These are phyloP conservation scores for Suillus cothurnatus DNA, from an alignment of 768 basidiomycete genomes.

Conservation along the genomic window DNA sequence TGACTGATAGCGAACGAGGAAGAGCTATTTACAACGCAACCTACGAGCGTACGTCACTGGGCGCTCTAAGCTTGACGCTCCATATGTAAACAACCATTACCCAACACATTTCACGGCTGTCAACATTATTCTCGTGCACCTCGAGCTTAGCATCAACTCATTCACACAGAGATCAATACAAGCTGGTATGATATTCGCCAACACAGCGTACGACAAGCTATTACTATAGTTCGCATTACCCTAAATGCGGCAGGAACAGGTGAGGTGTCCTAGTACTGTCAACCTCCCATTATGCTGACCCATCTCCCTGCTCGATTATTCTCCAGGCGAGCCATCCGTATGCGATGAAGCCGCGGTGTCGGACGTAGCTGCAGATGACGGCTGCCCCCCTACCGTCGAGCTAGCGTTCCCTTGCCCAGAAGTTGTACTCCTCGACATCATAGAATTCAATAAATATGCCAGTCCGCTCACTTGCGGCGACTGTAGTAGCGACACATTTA, in stretches of 20 bases:
- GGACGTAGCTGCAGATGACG: background rate
- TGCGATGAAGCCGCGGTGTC: background rate
- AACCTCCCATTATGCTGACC: background rate
- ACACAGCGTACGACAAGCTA: background rate
- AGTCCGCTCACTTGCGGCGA: slow-evolving; percentile 77
- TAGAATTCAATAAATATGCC: slow-evolving; percentile 68
- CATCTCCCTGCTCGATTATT: background rate
- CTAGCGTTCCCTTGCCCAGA: slow-evolving; percentile 23
- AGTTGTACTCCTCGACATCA: slow-evolving; percentile 52
- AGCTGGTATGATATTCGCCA: background rate
- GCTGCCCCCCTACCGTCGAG: background rate
- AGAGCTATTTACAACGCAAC: background rate
- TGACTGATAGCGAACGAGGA: background rate
- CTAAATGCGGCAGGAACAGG: background rate
- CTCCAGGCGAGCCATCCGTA: background rate
- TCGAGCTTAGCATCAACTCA: background rate
- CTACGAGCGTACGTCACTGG: background rate
- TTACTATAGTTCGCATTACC: background rate
- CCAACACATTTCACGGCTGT: background rate
- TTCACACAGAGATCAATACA: background rate
- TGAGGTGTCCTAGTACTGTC: background rate
- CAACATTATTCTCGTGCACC: background rate
- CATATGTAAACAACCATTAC: background rate
- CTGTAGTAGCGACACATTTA: slow-evolving; percentile 75
- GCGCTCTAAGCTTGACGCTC: background rate